Conservation (phyloP, 129 eudicot species). For the Flaveria brownii region DNA sequence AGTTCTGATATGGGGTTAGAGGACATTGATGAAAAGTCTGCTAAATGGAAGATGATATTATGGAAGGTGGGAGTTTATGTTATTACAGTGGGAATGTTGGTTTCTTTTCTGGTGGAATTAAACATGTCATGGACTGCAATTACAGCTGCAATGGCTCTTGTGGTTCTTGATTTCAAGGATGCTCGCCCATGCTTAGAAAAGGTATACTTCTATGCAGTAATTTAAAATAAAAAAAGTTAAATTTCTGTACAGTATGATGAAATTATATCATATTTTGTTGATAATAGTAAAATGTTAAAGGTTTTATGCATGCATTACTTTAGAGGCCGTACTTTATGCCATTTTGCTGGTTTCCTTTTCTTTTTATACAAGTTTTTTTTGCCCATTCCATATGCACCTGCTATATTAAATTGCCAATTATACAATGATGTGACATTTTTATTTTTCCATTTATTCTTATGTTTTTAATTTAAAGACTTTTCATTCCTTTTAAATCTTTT, state of each 20-base stretch:
- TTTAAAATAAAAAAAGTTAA: no score
- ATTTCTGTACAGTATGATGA: background rate
- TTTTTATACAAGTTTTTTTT: background rate
- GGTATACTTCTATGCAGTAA: slow-evolving; percentile 38
- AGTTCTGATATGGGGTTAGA: slow-evolving; percentile 26
- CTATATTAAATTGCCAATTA: background rate
- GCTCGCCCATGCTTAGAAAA: slow-evolving; percentile 81
- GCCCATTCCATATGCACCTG: background rate
- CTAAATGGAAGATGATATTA: slow-evolving; percentile 56
- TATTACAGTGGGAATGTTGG: slow-evolving; percentile 79
- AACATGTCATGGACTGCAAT: slow-evolving; percentile 97
- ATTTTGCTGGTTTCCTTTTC: background rate
- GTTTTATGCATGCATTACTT: background rate
- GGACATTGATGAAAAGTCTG: slow-evolving; percentile 40
- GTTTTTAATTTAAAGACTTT: background rate
- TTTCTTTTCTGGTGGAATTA: slow-evolving; percentile 67
- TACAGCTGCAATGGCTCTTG: slow-evolving; percentile 91
- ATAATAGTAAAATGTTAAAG: background rate
- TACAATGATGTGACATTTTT: background rate
- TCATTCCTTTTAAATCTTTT: background rate
- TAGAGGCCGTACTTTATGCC: background rate
- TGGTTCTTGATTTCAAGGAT: slow-evolving; percentile 93
- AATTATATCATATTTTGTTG: background rate
- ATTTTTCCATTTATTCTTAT: background rate
- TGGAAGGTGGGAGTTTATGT: slow-evolving; percentile 84